A percentile compares a stretch with the other conserved stretches of the same genome.
These are phyloP conservation scores for Dichotomocladium elegans DNA, from an alignment of 371 early-diverging fungal species.

Conservation along the genomic window DNA sequence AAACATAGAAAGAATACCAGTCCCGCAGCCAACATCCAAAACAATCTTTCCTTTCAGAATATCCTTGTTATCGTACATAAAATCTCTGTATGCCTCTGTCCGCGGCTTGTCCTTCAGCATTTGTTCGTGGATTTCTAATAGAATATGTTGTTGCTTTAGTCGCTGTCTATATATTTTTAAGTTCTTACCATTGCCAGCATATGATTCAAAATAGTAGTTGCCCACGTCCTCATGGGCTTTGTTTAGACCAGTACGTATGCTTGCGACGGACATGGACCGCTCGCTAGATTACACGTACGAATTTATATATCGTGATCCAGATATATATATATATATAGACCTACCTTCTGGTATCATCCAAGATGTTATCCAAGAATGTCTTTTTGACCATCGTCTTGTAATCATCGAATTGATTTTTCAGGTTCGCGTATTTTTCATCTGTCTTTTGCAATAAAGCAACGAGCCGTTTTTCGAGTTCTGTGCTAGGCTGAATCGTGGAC, in stretches of 20 bases:
- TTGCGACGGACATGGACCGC: slow-evolving; percentile 5
- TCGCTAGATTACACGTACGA: slow-evolving; percentile 3
- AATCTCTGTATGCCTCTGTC: slow-evolving; percentile 78
- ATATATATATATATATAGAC: slow-evolving; percentile 53
- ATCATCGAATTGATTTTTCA: slow-evolving; percentile 63
- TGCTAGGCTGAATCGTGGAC: slow-evolving; percentile 29
- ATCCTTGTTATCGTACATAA: slow-evolving; percentile 80
- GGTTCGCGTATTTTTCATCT: slow-evolving; percentile 42
- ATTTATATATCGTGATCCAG: not conserved
- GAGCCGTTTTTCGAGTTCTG: slow-evolving; percentile 56
- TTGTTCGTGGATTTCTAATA: slow-evolving; percentile 55
- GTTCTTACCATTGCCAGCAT: slow-evolving; percentile 67
- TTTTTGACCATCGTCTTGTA: slow-evolving; percentile 67
- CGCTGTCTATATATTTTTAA: not conserved
- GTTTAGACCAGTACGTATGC: not conserved
- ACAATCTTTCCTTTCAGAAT: slow-evolving; percentile 71
- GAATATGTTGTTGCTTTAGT: too few relatives aligned
- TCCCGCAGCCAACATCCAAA: slow-evolving; percentile 90
- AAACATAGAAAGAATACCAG: slow-evolving; percentile 97
- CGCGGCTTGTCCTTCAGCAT: slow-evolving; percentile 78
- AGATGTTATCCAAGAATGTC: slow-evolving; percentile 63
- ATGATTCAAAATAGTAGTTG: slow-evolving; percentile 85
- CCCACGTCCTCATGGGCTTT: slow-evolving; percentile 25
- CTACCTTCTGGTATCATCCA: slow-evolving; percentile 23
- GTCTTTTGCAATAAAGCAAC: slow-evolving; percentile 44